Evolutionary conservation across 768 basidiomycete genomes (phyloP).

Genomic region (Hygrophoropsis aurantiaca): DNA sequence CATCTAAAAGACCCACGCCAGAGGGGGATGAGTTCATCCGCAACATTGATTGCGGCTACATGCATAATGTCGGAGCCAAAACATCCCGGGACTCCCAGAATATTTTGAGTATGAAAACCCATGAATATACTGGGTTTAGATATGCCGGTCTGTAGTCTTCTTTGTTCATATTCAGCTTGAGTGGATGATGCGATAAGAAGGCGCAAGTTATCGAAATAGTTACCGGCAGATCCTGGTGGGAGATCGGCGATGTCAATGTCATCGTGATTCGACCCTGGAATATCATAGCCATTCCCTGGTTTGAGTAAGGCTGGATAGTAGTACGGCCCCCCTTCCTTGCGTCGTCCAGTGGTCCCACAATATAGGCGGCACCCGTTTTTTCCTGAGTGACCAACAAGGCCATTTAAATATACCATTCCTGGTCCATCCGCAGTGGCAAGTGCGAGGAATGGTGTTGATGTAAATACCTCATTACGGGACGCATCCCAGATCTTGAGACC

Average conservation of each 20-base stretch:
- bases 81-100: conserved; percentile 29
- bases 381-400: conserved; percentile 33
- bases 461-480: conserved; percentile 4
- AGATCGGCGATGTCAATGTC: conserved; percentile 26
- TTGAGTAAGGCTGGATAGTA: conserved; percentile 34
- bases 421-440: conserved; percentile 24
- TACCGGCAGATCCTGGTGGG: conserved; percentile 3
- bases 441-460: conserved; percentile 10
- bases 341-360: conserved; percentile 30
- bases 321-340: conserved; percentile 19
- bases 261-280: conserved; percentile 25
- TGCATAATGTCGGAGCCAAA: conserved; percentile 48
- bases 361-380: conserved; percentile 33
- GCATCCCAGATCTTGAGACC: conserved; percentile 36
- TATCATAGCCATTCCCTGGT: conserved; percentile 19
- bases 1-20: conserved; percentile 21
- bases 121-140: conserved; percentile 35
- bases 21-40: conserved; percentile 20
- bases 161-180: conserved; percentile 21
- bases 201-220: conserved; percentile 4
- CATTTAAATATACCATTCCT: conserved; percentile 27
- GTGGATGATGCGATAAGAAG: conserved; percentile 3
- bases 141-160: conserved; percentile 34
- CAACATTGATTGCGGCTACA: conserved; percentile 24
- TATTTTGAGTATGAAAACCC: conserved; percentile 21